Conservation (phyloP, 1,284 basidiomycete genomes). For the Puccinia horiana region DNA sequence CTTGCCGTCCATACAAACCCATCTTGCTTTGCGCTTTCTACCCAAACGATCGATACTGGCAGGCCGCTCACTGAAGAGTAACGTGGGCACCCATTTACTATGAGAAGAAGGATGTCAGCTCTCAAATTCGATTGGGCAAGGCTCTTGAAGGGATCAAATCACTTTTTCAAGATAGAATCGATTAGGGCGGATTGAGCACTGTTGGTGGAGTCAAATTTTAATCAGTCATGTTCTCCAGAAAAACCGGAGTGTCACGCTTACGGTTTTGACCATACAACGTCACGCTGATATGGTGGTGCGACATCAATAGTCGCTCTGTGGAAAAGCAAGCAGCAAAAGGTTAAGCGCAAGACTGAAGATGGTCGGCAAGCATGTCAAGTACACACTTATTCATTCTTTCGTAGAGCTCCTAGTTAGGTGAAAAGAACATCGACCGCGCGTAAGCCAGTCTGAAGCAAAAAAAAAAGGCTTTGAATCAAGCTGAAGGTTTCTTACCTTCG, state of each 20-base stretch:
- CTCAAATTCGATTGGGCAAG: neutral
- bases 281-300: constrained; percentile 47
- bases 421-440: neutral
- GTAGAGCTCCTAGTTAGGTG: constrained; percentile 30
- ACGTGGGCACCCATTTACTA: constrained; percentile 49
- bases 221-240: neutral
- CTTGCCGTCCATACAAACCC: constrained; percentile 50
- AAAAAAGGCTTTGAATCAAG: neutral
- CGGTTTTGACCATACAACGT: constrained; percentile 45
- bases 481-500: constrained; percentile 15
- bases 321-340: neutral
- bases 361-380: neutral
- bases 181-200: constrained; percentile 45
- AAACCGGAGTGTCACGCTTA: neutral
- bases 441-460: neutral
- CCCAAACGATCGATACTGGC: neutral
- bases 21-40: constrained; percentile 9
- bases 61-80: constrained; percentile 45
- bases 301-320: constrained; percentile 26
- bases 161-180: constrained; percentile 50
- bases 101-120: neutral
- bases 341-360: neutral
- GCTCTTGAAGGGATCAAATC: neutral
- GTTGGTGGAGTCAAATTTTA: neutral
- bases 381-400: constrained; percentile 36